phyloP scores from a whole-genome alignment of 495 filamentous ascomycete genomes.

The Daldinia loculata region DNA sequence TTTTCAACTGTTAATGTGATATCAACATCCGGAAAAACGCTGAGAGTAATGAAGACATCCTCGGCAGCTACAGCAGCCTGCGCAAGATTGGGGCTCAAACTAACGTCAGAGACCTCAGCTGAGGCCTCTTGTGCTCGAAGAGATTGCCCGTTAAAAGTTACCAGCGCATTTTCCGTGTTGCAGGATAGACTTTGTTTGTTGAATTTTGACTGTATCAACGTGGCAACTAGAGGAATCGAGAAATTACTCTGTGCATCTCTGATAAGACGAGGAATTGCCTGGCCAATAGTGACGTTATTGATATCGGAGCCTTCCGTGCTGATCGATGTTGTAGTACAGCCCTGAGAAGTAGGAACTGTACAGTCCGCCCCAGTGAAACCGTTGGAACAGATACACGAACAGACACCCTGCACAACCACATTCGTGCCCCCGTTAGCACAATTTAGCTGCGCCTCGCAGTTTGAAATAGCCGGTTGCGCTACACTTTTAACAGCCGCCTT shows the following conservation, averaged over 20 bases:
- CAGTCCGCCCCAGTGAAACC: slow-evolving; percentile 86
- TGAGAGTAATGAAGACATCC: slow-evolving; percentile 50
- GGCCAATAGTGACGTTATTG: slow-evolving; percentile 80
- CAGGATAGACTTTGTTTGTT: slow-evolving; percentile 77
- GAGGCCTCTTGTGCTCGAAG: slow-evolving; percentile 46
- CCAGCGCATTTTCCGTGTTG: slow-evolving; percentile 81
- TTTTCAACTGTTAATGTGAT: slow-evolving; percentile 41
- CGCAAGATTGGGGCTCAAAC: slow-evolving; percentile 30
- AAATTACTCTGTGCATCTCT: slow-evolving; percentile 70
- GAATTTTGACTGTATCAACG: slow-evolving; percentile 77
- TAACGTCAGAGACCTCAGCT: slow-evolving; percentile 26
- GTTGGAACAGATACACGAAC: slow-evolving; percentile 86
- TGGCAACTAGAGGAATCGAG: slow-evolving; percentile 73
- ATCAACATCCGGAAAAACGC: slow-evolving; percentile 28
- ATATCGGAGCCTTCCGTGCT: slow-evolving; percentile 54
- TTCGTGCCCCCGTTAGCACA: slow-evolving; percentile 87
- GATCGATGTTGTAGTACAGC: slow-evolving; percentile 76
- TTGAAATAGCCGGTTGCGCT: slow-evolving; percentile 47
- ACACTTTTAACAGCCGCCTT: slow-evolving; percentile 47
- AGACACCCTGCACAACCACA: slow-evolving; percentile 68
- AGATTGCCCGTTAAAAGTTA: slow-evolving; percentile 74
- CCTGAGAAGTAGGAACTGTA: slow-evolving; percentile 64
- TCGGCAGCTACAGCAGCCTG: slow-evolving; percentile 43
- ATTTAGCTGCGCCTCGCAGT: slow-evolving; percentile 62
- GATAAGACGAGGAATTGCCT: slow-evolving; percentile 77